Conservation (phyloP, 2,329 filamentous ascomycete species). For the Aspergillus candidus region DNA sequence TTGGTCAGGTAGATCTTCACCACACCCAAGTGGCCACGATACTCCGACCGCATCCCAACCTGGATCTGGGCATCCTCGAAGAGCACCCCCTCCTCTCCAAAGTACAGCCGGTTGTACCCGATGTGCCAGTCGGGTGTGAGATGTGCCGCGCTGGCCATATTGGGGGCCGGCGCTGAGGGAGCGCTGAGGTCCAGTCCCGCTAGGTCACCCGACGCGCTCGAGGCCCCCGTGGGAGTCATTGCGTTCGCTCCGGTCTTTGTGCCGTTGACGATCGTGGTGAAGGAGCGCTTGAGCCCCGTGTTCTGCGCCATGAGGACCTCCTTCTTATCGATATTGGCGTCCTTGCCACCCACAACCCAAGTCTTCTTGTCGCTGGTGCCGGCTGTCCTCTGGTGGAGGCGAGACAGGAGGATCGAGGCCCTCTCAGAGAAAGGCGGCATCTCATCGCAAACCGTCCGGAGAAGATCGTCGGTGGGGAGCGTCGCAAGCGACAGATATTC, state of each 20-base stretch:
- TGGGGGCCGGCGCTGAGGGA: slow-evolving; percentile 57
- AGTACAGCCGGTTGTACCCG: slow-evolving; percentile 77
- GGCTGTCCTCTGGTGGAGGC: slow-evolving; percentile 89
- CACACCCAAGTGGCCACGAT: slow-evolving; percentile 90
- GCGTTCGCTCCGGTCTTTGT: slow-evolving; percentile 29
- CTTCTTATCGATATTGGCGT: slow-evolving; percentile 74
- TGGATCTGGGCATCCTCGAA: slow-evolving; percentile 96
- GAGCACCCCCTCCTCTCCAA: slow-evolving; percentile 75
- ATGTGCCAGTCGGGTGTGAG: slow-evolving; percentile 90
- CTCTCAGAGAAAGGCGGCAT: slow-evolving; percentile 98
- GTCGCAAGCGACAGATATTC: slow-evolving; percentile 86
- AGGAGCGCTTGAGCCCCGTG: slow-evolving; percentile 77
- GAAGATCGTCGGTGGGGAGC: slow-evolving; percentile 79
- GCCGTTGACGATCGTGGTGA: slow-evolving; percentile 54
- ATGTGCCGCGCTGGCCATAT: slow-evolving; percentile 86
- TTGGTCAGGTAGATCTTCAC: slow-evolving; percentile 95
- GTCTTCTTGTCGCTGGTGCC: slow-evolving; percentile 91
- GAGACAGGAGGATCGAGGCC: slow-evolving; percentile 82
- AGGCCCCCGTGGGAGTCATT: slow-evolving; percentile 28
- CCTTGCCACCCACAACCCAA: slow-evolving; percentile 96
- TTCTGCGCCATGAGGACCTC: slow-evolving; percentile 78
- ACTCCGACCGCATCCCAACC: slow-evolving; percentile 86
- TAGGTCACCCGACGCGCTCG: slow-evolving; percentile 59
- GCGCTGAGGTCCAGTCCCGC: slow-evolving; percentile 74
- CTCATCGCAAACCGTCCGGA: slow-evolving; percentile 92